Base-by-base conservation (phyloP, 768 basidiomycete genomes). In the Mycena albidolilacea region DNA sequence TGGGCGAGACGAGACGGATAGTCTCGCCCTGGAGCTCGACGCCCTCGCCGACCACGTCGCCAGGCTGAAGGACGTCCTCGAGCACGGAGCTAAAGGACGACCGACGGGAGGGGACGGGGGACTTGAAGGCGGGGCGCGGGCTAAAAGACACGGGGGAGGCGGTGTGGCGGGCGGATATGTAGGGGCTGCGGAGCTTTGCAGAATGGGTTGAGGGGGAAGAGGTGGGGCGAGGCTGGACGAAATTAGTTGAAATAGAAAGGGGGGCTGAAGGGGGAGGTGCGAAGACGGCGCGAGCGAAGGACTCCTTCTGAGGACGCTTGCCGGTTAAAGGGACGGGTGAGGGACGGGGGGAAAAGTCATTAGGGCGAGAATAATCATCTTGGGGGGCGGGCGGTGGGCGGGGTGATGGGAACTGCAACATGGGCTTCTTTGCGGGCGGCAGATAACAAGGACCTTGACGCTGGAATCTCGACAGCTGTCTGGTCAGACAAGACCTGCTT, bases 31-130 rank as follows among this genome's bases (percentile, higher is more conserved):
- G 93, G 30, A 96, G 86, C 30, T 78, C 79, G 67, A 90, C 84
- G 55, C 90, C 94, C 73, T 92, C 86, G 38, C 92, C 93, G 37
- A 97, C 89, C 76, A 90, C 75, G 77, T 96, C 95, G 15, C 94
- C 94, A 0, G 90, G 90, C 39, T 83, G 84, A 65, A 97, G 87
- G 69, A 95, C 90, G 79, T 94, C 90, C 71, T 90, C 87, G 64
- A 87, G 76, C 65, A 82, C 76, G 19, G 84, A 86, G 55, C 88
- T 87, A 57, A 83, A 84, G 17, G 82, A 82, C 59, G 83, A 76
- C 62, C 70, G 70, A 19, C 82, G 84, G n/a, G 85, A 81, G 46
- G 70, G 75, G 52, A 78, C 67, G 54, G 79, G 74, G 41, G 81
- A 73, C 81, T 78, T 72, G 76, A 70, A 74, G 54, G 80, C 55